phyloP scores from a whole-genome alignment of 345 rosid species.

The Lepidium africanum region DNA sequence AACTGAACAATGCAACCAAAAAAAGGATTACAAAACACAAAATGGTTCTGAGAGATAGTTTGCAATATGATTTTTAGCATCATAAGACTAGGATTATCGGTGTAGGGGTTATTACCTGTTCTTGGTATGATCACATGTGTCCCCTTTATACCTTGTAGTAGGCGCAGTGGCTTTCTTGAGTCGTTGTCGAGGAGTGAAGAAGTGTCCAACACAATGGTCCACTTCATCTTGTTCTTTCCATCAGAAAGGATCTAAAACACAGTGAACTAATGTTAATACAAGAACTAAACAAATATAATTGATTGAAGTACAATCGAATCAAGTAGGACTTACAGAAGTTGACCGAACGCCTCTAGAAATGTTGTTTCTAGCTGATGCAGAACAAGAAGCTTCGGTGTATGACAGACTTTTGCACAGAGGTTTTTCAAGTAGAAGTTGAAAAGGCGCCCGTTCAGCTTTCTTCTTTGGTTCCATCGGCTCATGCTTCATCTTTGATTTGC shows the following conservation, averaged over 20 bases:
- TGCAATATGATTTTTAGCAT: not conserved
- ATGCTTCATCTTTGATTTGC: constrained; percentile 30
- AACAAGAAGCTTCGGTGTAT: constrained; percentile 19
- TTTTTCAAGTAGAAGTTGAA: constrained; percentile 39
- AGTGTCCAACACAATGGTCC: constrained; percentile 73
- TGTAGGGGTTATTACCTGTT: constrained; percentile 41
- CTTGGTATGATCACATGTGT: constrained; percentile 66
- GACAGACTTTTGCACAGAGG: constrained; percentile 29
- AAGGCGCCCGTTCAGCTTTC: constrained; percentile 44
- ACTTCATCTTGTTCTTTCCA: constrained; percentile 41
- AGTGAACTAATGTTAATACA: constrained; percentile 9
- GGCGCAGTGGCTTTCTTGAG: constrained; percentile 63
- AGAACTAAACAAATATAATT: not conserved
- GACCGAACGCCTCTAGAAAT: constrained; percentile 28
- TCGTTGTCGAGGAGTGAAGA: constrained; percentile 59
- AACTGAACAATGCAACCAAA: constrained; percentile 33
- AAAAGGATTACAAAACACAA: not conserved
- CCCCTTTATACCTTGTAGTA: constrained; percentile 82
- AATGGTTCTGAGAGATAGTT: not conserved
- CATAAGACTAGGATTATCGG: not conserved
- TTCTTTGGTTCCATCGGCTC: constrained; percentile 24
- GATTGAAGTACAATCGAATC: not conserved
- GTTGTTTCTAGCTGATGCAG: constrained; percentile 27
- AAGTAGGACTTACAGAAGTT: constrained; percentile 37
- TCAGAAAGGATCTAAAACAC: constrained; percentile 35